Percentiles rank a stretch among this genome's conserved stretches.
These are phyloP conservation scores for Polytolypa hystricis DNA, from an alignment of 2,329 filamentous ascomycete genomes.

Conservation along the genomic window DNA sequence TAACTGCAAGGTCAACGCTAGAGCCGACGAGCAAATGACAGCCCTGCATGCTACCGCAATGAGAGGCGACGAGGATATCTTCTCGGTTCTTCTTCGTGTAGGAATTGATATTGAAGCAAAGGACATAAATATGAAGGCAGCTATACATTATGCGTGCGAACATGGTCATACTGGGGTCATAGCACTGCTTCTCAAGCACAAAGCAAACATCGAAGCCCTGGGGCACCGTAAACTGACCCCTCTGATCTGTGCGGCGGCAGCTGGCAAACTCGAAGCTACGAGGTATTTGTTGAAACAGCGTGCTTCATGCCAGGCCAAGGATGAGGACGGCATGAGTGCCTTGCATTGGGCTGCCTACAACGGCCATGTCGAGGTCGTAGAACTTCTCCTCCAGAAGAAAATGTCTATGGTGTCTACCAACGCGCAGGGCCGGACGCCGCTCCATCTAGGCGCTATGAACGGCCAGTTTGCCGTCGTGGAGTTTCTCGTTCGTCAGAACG, in stretches of 20 bases:
- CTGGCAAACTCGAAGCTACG: slow-evolving; percentile 19
- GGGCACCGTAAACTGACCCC: slow-evolving; percentile 26
- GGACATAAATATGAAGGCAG: slow-evolving; percentile 21
- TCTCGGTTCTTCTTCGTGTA: slow-evolving; percentile 21
- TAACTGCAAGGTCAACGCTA: slow-evolving; percentile 20
- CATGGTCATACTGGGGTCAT: slow-evolving; percentile 25
- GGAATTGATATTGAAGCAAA: slow-evolving; percentile 20
- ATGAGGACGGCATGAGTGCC: slow-evolving; percentile 27
- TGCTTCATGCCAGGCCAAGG: slow-evolving; percentile 17
- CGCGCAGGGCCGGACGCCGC: slow-evolving; percentile 21
- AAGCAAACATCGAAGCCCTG: slow-evolving; percentile 22
- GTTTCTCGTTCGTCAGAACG: slow-evolving; percentile 23
- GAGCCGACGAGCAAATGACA: slow-evolving; percentile 23
- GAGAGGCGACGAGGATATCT: slow-evolving; percentile 26
- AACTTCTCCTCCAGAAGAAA: slow-evolving; percentile 22
- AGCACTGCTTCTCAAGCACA: slow-evolving; percentile 23
- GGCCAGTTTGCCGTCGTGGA: slow-evolving; percentile 29
- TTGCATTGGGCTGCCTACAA: slow-evolving; percentile 30
- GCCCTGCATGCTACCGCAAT: slow-evolving; percentile 29
- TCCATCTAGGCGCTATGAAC: slow-evolving; percentile 27
- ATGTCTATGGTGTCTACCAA: slow-evolving; percentile 19
- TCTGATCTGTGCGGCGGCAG: slow-evolving; percentile 25
- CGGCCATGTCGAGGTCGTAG: slow-evolving; percentile 27
- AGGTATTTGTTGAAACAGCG: slow-evolving; percentile 23
- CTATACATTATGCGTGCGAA: slow-evolving; percentile 27